Conservation (phyloP, 2,329 filamentous ascomycete genomes). For the Chrysoporthe austroafricana region DNA sequence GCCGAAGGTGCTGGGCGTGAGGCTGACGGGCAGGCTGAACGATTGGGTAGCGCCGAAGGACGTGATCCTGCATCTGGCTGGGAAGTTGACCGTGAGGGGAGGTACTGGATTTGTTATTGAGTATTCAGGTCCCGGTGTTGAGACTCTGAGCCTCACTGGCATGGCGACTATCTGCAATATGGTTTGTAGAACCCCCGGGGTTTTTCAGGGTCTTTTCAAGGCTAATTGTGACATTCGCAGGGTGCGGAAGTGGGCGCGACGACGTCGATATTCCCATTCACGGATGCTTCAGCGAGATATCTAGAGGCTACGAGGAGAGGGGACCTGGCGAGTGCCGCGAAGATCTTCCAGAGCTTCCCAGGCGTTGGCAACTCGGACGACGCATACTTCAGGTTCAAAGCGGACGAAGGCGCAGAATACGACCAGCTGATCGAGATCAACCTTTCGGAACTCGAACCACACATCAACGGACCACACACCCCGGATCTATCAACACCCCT, state of each 20-base stretch:
- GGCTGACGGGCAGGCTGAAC: constrained; percentile 78
- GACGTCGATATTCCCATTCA: constrained; percentile 94
- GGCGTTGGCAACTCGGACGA: constrained; percentile 47
- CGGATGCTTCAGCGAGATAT: constrained; percentile 80
- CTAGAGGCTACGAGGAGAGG: constrained; percentile 80
- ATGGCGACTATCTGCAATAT: constrained; percentile 94
- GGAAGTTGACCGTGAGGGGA: constrained; percentile 87
- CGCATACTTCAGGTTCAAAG: constrained; percentile 67
- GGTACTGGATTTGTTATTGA: constrained; percentile 95
- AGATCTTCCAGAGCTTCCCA: constrained; percentile 60
- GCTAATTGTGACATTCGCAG: neutral
- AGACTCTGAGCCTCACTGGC: constrained; percentile 87
- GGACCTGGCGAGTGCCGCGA: constrained; percentile 69
- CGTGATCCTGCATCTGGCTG: constrained; percentile 87
- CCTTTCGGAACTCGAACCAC: constrained; percentile 86
- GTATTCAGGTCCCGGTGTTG: constrained; percentile 88
- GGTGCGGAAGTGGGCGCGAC: constrained; percentile 86
- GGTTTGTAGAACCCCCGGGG: constrained; percentile 43
- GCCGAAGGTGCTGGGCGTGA: constrained; percentile 85
- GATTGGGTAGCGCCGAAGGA: constrained; percentile 97
- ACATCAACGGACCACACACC: constrained; percentile 97
- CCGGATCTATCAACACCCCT: constrained; percentile 93
- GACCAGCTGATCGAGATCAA: constrained; percentile 91
- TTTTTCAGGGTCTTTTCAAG: neutral
- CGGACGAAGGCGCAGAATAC: constrained; percentile 83